Evolutionary conservation across 768 basidiomycete species (phyloP).

Genomic region (Lactifluus piperatus): DNA sequence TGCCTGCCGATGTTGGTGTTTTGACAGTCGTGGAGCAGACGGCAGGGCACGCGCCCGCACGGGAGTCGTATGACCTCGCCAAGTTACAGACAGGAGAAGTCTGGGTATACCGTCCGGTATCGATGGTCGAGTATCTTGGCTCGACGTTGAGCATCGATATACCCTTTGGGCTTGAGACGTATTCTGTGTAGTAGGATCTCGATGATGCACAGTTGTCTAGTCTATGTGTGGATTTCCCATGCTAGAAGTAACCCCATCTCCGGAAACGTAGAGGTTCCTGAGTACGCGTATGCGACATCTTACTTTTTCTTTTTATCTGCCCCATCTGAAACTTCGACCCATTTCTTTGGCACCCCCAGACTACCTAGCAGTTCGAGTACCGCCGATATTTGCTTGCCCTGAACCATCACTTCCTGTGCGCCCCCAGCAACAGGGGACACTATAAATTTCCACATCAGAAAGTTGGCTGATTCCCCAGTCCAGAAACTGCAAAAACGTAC

Average conservation of each 20-base stretch:
- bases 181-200: neutral
- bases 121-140: conserved; percentile 31
- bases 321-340: conserved; percentile 54
- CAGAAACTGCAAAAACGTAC: conserved; percentile 32
- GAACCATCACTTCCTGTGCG: conserved; percentile 67
- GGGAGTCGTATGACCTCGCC: conserved; percentile 35
- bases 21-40: conserved; percentile 50
- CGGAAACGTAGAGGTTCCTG: neutral
- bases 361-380: conserved; percentile 58
- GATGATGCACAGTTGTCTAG: neutral
- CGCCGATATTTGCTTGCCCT: conserved; percentile 68
- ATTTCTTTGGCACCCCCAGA: conserved; percentile 73
- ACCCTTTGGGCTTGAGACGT: conserved; percentile 6
- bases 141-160: conserved; percentile 18
- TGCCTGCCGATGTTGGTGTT: conserved; percentile 33
- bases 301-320: conserved; percentile 35
- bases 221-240: neutral
- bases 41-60: conserved; percentile 32
- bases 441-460: conserved; percentile 23
- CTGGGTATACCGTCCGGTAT: conserved; percentile 48
- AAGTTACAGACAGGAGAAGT: conserved; percentile 42
- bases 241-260: too few relatives aligned
- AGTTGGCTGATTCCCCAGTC: neutral
- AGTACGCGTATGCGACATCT: neutral
- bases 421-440: conserved; percentile 53